Evolutionary conservation across 139 green algal genomes (phyloP).

Genomic region (Coccomyxa sp.): DNA sequence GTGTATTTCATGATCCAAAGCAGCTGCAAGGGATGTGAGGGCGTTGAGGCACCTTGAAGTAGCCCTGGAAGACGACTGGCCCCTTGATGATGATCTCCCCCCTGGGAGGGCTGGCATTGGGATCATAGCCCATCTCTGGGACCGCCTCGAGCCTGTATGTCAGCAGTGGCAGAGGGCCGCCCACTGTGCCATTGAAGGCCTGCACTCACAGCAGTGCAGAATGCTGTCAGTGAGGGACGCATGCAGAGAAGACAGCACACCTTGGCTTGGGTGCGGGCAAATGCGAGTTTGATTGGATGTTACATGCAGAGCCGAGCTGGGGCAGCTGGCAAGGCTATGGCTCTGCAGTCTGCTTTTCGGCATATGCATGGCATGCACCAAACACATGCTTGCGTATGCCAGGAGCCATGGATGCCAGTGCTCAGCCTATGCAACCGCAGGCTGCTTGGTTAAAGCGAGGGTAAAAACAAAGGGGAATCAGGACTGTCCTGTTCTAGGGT

Average conservation of each 20-base stretch:
- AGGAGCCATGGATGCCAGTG: too few species aligned
- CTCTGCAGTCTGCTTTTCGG: too few species aligned
- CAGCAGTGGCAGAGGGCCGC: slow-evolving; percentile 28
- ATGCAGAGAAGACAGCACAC: neutral
- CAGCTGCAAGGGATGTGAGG: neutral
- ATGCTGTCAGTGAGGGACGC: neutral
- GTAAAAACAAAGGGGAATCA: too few species aligned
- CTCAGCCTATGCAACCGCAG: too few species aligned
- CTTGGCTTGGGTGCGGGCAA: too few species aligned
- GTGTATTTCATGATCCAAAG: neutral
- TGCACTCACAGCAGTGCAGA: neutral
- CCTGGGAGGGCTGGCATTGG: slow-evolving; percentile 18
- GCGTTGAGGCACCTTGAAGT: slow-evolving; percentile 15
- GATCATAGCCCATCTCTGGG: slow-evolving; percentile 49
- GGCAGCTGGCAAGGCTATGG: too few species aligned
- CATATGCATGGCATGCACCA: too few species aligned
- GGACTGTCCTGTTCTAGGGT: too few species aligned
- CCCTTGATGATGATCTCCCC: slow-evolving; percentile 48
- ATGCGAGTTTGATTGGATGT: too few species aligned
- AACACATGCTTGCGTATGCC: too few species aligned
- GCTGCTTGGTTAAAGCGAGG: too few species aligned
- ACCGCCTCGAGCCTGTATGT: slow-evolving; percentile 38
- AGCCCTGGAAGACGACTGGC: slow-evolving; percentile 40
- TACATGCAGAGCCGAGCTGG: too few species aligned
- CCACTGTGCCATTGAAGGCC: slow-evolving; percentile 16